phyloP scores from a whole-genome alignment of 2,329 filamentous ascomycete genomes.

The Ramichloridium luteum region DNA sequence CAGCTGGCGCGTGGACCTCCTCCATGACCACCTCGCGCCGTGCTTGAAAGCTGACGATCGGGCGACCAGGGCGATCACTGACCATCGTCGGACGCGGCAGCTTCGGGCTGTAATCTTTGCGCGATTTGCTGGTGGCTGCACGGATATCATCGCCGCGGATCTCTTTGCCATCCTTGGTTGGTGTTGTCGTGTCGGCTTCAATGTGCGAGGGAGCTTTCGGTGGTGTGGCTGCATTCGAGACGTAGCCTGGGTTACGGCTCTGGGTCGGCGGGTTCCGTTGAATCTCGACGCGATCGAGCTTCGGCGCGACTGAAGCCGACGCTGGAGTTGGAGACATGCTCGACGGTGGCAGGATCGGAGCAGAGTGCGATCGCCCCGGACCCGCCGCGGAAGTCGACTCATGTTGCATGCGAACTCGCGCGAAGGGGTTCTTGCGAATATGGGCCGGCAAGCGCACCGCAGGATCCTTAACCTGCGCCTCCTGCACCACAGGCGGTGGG shows the following conservation, averaged over 20 bases:
- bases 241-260: slow-evolving; percentile 71
- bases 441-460: slow-evolving; percentile 27
- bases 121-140: slow-evolving; percentile 75
- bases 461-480: slow-evolving; percentile 12
- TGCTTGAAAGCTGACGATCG: slow-evolving; percentile 95
- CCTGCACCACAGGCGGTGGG: slow-evolving; percentile 1
- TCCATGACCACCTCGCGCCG: slow-evolving; percentile 62
- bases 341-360: slow-evolving; percentile 27
- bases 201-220: slow-evolving; percentile 22
- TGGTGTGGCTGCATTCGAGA: slow-evolving; percentile 45
- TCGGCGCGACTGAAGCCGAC: slow-evolving; percentile 13
- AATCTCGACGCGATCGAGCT: slow-evolving; percentile 53
- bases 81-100: slow-evolving; percentile 82
- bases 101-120: slow-evolving; percentile 75
- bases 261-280: slow-evolving; percentile 74
- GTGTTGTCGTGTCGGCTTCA: slow-evolving; percentile 39
- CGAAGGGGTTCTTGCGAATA: slow-evolving; percentile 54
- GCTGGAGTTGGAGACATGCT: too few relatives aligned
- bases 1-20: slow-evolving; percentile 22
- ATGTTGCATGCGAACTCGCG: slow-evolving; percentile 45
- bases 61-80: slow-evolving; percentile 77
- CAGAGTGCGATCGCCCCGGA: slow-evolving; percentile 34
- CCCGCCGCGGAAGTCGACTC: too few relatives aligned
- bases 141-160: slow-evolving; percentile 79
- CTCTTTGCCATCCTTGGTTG: slow-evolving; percentile 64